phyloP scores from a whole-genome alignment of 257 asterid species.

The Verbascum thapsus region DNA sequence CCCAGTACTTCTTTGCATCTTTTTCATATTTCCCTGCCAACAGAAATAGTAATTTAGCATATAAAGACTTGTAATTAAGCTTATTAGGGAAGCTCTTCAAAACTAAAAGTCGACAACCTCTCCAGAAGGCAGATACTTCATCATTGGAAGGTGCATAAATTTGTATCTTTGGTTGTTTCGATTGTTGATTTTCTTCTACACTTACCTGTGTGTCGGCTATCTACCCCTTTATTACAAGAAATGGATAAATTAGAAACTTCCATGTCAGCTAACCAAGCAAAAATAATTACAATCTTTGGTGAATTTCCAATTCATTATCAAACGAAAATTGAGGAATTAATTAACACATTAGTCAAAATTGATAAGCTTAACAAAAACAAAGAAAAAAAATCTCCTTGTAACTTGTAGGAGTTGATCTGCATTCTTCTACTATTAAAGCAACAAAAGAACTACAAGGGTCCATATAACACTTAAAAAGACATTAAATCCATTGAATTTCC shows the following conservation, averaged over 20 bases:
- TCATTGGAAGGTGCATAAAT: slow-evolving; percentile 76
- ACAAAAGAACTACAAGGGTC: neutral
- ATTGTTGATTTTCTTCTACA: slow-evolving; percentile 36
- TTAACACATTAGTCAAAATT: slow-evolving; percentile 5
- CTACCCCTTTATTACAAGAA: slow-evolving; percentile 11
- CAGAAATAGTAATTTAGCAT: slow-evolving; percentile 18
- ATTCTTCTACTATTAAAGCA: slow-evolving; percentile 1
- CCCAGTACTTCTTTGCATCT: slow-evolving; percentile 97
- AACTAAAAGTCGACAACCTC: slow-evolving; percentile 42
- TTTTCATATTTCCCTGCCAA: slow-evolving; percentile 82
- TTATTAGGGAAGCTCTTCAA: neutral
- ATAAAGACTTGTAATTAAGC: slow-evolving; percentile 4
- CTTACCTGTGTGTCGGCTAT: slow-evolving; percentile 30
- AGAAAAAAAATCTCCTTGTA: no score
- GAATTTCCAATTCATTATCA: slow-evolving; percentile 2
- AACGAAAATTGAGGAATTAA: neutral
- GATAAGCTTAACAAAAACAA: neutral
- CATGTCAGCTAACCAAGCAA: slow-evolving; percentile 6
- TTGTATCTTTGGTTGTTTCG: slow-evolving; percentile 59
- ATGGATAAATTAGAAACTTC: neutral
- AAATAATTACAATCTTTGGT: neutral
- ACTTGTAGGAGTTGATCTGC: slow-evolving; percentile 26
- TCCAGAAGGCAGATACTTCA: slow-evolving; percentile 87
- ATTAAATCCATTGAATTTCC: neutral
- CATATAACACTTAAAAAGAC: neutral